These are phyloP conservation scores for Amauroascus verrucosus DNA, from an alignment of 2,329 filamentous ascomycete genomes.

Conservation along the genomic window DNA sequence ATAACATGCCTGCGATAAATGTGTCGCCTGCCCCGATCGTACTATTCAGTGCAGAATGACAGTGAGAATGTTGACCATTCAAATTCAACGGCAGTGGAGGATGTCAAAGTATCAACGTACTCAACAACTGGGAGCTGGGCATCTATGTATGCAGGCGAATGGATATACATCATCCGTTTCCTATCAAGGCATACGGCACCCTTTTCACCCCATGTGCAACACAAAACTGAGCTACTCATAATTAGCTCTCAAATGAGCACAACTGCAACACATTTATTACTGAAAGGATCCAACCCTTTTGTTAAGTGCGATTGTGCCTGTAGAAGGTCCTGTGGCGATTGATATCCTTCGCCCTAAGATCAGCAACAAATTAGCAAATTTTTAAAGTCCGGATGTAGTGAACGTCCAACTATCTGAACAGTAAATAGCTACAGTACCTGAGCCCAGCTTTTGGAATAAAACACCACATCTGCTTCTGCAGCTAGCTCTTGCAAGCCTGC, in stretches of 20 bases:
- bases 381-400: too few relatives aligned
- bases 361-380: not conserved
- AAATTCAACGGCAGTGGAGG: not conserved
- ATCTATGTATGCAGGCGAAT: conserved; percentile 37
- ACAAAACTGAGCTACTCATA: conserved; percentile 42
- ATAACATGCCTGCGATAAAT: conserved; percentile 62
- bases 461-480: conserved; percentile 56
- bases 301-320: conserved; percentile 33
- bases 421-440: conserved; percentile 38
- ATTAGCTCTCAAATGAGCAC: too few relatives aligned
- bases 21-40: conserved; percentile 66
- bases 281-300: conserved; percentile 37
- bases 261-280: conserved; percentile 4
- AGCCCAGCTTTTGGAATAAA: conserved; percentile 63
- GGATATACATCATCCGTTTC: conserved; percentile 26
- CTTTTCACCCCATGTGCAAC: conserved; percentile 51
- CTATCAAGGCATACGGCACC: conserved; percentile 43
- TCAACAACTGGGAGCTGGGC: conserved; percentile 44
- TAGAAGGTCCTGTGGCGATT: conserved; percentile 45
- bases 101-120: conserved; percentile 38
- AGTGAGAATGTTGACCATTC: not conserved
- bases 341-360: conserved; percentile 31
- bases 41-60: conserved; percentile 33
- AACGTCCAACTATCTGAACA: too few relatives aligned
- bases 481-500: conserved; percentile 51